Evolutionary conservation across 306 rosid species (phyloP), one percentile per base, ranked within the genome.

Genomic region (Cucurbita argyrosperma): DNA sequence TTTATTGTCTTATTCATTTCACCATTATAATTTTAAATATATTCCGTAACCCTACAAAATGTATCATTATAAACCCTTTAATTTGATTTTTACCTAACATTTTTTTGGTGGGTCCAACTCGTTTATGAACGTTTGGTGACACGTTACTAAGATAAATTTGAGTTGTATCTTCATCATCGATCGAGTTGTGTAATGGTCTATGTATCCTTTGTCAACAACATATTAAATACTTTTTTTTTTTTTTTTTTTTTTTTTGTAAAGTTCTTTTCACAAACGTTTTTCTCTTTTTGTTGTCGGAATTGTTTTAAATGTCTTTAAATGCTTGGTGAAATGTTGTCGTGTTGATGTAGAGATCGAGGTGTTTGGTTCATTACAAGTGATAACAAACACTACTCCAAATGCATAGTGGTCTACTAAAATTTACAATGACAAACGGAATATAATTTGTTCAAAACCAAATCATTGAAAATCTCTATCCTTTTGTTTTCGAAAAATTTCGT

Each of bases 1-100:
- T 45, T 68, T 26, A 35, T 70, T 70, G 74, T 70, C 74, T 50
- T 70, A 30, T 70, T 70, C 46, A 35, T 69, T 69, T n/a, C 74
- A 69, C 23, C 43, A 69, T 8, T 37, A 62, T 10, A 62, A 63
- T 60, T 60, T 5, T 23, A 10, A 26, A 54, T 6, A 54, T 52
- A 30, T 61, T 30, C 35, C 35, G 3, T 2, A 30, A 30, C 35
- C 35, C 35, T 30, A 30, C 35, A 30, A 30, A 30, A 30, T 30
- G 35, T 30, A 56, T 10, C 23, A 53, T 53, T 6, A 16, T 13
- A 14, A 1, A 16, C 57, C 57, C 21, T n/a, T 53, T 18, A 15
- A 47, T 47, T 46, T 42, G 1, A 42, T 42, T 5, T 1, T 42
- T 8, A 42, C 7, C 43, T 30, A 30, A 30, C 35, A 30, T 19